Percentiles rank a stretch among this genome's conserved stretches.
These are phyloP conservation scores for Lipomyces yamanashiensis DNA, from an alignment of 805 yeast species.

Conservation along the genomic window DNA sequence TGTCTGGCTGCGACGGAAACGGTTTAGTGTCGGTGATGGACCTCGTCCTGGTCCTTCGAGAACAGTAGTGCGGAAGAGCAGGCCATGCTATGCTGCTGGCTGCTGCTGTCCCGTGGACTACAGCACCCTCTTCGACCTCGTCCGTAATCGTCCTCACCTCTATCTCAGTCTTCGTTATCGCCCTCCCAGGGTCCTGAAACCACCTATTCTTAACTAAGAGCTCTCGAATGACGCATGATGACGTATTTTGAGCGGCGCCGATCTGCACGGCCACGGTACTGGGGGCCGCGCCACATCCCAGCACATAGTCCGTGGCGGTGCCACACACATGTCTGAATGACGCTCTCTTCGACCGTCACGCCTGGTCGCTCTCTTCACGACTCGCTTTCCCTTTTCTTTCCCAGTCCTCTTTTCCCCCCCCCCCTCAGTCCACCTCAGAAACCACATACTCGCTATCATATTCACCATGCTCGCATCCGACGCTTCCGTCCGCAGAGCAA, in stretches of 20 bases:
- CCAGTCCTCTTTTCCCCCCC: neutral
- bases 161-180: no score
- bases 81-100: no score
- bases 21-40: no score
- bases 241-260: slow-evolving; percentile 14
- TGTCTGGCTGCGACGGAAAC: no score
- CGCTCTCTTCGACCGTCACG: slow-evolving; percentile 3
- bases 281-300: slow-evolving; percentile 2
- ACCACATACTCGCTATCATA: neutral
- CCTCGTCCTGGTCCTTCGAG: no score
- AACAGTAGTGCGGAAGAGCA: no score
- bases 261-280: slow-evolving; percentile 18
- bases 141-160: no score
- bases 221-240: neutral
- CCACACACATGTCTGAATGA: neutral
- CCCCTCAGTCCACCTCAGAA: neutral
- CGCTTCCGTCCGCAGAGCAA: slow-evolving; percentile 8
- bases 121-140: no score
- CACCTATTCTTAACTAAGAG: neutral
- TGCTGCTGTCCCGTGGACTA: no score
- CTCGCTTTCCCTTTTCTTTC: neutral
- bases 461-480: slow-evolving; percentile 12
- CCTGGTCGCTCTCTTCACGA: slow-evolving; percentile 10
- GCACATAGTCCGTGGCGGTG: neutral
- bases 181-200: no score